Conservation (phyloP, 306 rosid species). For the Corylus avellana region DNA sequence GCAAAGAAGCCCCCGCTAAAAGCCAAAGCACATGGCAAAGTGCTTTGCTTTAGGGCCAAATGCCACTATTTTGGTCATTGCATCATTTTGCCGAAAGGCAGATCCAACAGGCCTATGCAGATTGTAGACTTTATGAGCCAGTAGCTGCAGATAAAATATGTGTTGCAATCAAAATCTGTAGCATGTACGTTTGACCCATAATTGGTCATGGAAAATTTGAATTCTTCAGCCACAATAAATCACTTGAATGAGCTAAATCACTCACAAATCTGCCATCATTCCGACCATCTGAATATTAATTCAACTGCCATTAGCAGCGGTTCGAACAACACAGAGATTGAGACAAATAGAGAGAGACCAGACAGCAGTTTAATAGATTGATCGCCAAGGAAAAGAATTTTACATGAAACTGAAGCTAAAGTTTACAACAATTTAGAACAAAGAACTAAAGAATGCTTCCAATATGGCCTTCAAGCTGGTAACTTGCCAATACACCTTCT, state of each 20-base stretch:
- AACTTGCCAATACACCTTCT: too few species aligned
- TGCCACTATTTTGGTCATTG: not conserved
- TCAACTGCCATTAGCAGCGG: not conserved
- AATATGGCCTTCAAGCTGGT: not conserved
- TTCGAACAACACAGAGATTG: not conserved
- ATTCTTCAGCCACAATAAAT: not conserved
- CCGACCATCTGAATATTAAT: not conserved
- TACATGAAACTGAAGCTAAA: not conserved
- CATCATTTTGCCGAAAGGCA: conserved; percentile 22
- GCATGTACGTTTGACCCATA: not conserved
- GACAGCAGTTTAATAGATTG: not conserved
- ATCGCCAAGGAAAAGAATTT: not conserved
- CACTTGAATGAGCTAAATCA: not conserved
- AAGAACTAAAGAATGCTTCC: conserved; percentile 14
- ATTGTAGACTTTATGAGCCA: not conserved
- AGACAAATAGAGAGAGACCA: not conserved
- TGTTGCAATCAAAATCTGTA: too few species aligned
- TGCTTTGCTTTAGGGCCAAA: conserved; percentile 8
- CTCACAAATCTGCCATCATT: not conserved
- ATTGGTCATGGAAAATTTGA: not conserved
- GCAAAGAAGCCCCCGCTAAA: not conserved
- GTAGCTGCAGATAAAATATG: too few species aligned
- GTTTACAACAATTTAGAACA: conserved; percentile 8
- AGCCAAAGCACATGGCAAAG: conserved; percentile 17
- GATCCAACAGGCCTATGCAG: not conserved